These are phyloP conservation scores for Mallotus repandus DNA, from an alignment of 441 rosid species.

Conservation along the genomic window DNA sequence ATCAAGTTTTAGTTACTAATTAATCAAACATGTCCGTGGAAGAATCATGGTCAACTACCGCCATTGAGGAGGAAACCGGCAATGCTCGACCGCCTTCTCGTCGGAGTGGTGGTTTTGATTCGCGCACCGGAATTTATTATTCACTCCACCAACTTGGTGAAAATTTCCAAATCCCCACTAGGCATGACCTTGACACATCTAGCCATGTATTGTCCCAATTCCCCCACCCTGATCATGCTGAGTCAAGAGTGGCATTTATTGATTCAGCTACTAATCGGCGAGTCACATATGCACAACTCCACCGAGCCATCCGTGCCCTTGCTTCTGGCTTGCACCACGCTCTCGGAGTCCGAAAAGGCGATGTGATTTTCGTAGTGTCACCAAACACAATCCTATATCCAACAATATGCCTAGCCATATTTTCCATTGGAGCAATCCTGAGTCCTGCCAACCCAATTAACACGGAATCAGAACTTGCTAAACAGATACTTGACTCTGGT, in stretches of 20 bases:
- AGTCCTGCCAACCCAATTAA: conserved; percentile 59
- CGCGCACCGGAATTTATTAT: conserved; percentile 40
- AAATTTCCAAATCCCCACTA: conserved; percentile 32
- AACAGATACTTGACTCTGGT: conserved; percentile 54
- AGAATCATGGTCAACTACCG: conserved; percentile 25
- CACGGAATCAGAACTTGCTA: conserved; percentile 46
- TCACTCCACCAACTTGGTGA: conserved; percentile 36
- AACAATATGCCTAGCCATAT: conserved; percentile 47
- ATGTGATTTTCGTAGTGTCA: conserved; percentile 54
- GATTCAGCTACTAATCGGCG: conserved; percentile 36
- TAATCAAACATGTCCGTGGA: conserved; percentile 22
- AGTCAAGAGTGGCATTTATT: conserved; percentile 40
- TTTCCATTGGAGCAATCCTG: conserved; percentile 57
- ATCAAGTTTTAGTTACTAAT: not conserved
- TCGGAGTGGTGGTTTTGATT: conserved; percentile 44
- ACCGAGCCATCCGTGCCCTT: conserved; percentile 41
- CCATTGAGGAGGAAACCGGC: conserved; percentile 15
- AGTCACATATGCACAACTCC: conserved; percentile 45
- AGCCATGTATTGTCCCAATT: conserved; percentile 48
- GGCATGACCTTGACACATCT: conserved; percentile 35
- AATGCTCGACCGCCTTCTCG: not conserved
- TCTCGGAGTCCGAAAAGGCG: conserved; percentile 49
- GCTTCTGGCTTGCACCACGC: conserved; percentile 45
- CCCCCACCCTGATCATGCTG: conserved; percentile 37
- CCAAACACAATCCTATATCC: conserved; percentile 60